Percentiles rank a stretch among this genome's conserved stretches.
Conservation (phyloP, 805 yeast genomes). For the Candida nonsorbophila region DNA sequence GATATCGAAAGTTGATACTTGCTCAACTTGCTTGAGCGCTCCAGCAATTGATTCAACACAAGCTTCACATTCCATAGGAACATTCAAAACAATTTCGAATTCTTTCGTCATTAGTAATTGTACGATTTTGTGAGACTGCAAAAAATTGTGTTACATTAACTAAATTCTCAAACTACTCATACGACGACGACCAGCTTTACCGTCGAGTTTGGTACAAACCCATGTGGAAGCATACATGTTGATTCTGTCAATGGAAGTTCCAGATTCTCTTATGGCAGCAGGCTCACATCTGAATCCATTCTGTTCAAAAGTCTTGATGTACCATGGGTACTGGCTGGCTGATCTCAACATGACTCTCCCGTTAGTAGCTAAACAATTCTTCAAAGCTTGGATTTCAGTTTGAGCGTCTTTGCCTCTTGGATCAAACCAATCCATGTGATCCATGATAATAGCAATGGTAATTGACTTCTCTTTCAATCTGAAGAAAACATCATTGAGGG, state of each 20-base stretch:
- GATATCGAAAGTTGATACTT: conserved; percentile 48
- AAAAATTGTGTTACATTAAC: not conserved
- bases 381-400: conserved; percentile 60
- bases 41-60: conserved; percentile 59
- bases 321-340: conserved; percentile 75
- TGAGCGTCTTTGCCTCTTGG: conserved; percentile 59
- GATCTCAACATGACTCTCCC: conserved; percentile 77
- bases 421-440: conserved; percentile 90
- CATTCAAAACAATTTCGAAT: conserved; percentile 73
- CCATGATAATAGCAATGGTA: conserved; percentile 80
- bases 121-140: no score
- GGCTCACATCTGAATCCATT: conserved; percentile 65
- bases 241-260: conserved; percentile 67
- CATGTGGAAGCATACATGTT: conserved; percentile 89
- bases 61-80: conserved; percentile 72
- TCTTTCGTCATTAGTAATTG: conserved; percentile 8
- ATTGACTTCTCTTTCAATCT: conserved; percentile 58
- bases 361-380: conserved; percentile 54
- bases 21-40: conserved; percentile 48
- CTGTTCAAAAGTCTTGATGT: conserved; percentile 60
- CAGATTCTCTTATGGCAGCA: conserved; percentile 62
- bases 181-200: conserved; percentile 24
- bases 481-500: conserved; percentile 67
- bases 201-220: conserved; percentile 58
- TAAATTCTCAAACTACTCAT: conserved; percentile 44